Conservation (phyloP, 2,329 filamentous ascomycete species). For the Fusarium hostae region DNA sequence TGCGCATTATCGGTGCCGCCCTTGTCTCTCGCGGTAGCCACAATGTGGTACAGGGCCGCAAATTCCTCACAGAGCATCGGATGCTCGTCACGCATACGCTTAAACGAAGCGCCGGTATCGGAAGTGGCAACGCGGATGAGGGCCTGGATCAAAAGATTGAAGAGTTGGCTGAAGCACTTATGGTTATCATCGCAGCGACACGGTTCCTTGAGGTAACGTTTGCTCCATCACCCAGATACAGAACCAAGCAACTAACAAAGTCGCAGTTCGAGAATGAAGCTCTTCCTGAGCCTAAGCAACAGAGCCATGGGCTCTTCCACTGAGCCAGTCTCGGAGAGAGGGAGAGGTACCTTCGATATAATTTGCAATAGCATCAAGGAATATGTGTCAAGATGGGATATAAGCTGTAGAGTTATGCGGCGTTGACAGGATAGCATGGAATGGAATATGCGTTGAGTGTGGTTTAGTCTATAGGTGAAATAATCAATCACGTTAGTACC, state of each 20-base stretch:
- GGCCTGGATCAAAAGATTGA: constrained; percentile 70
- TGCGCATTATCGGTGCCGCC: constrained; percentile 84
- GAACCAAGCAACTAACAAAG: constrained; percentile 26
- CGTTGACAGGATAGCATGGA: constrained; percentile 40
- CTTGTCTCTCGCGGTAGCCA: constrained; percentile 84
- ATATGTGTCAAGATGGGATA: constrained; percentile 28
- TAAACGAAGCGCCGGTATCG: constrained; percentile 87
- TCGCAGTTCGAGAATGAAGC: constrained; percentile 57
- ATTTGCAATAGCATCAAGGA: background rate
- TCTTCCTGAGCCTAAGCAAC: constrained; percentile 48
- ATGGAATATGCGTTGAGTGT: constrained; percentile 24
- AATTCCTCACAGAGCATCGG: constrained; percentile 85
- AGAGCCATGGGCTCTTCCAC: constrained; percentile 54
- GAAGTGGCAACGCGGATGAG: constrained; percentile 55
- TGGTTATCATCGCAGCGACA: constrained; percentile 83
- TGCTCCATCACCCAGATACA: background rate
- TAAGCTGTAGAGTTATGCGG: constrained; percentile 35
- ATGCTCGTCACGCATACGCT: constrained; percentile 88
- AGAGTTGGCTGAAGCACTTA: constrained; percentile 85
- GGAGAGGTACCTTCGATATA: background rate
- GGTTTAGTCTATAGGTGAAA: constrained; percentile 8
- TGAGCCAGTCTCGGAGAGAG: constrained; percentile 35
- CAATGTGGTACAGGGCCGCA: constrained; percentile 81
- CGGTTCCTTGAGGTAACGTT: constrained; percentile 83
- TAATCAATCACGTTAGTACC: constrained; percentile 21